These are phyloP conservation scores for Thraustotheca clavata DNA, from an alignment of 352 stramenopile species.

Conservation along the genomic window DNA sequence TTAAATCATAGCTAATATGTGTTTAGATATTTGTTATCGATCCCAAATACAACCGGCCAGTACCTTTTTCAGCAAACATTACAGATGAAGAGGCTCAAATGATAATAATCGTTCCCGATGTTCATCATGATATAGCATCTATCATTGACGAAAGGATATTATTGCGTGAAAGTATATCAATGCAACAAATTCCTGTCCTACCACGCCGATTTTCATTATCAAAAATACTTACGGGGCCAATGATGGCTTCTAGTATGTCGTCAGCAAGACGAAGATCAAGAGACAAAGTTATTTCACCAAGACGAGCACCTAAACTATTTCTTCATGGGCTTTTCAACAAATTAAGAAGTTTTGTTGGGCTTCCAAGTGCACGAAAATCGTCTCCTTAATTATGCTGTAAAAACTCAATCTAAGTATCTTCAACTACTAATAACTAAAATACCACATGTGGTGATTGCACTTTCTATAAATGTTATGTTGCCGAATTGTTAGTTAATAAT, in stretches of 20 bases:
- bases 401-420: too few species aligned
- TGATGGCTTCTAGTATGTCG: background rate
- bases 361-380: conserved; percentile 32
- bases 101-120: background rate
- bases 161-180: too few species aligned
- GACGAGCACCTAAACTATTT: background rate
- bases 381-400: conserved; percentile 40
- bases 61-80: background rate
- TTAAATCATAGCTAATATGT: background rate
- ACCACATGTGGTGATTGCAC: too few species aligned
- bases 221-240: background rate
- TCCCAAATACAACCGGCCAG: background rate
- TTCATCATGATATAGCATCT: too few species aligned
- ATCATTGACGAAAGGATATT: too few species aligned
- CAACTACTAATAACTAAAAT: too few species aligned
- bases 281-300: background rate
- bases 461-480: too few species aligned
- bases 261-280: background rate
- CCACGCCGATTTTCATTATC: background rate
- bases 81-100: background rate
- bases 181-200: background rate
- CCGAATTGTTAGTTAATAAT: too few species aligned
- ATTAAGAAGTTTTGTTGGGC: conserved; percentile 13
- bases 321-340: background rate
- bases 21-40: background rate